These are phyloP conservation scores for Tetrapisispora arboricola DNA, from an alignment of 805 yeast genomes.

Conservation along the genomic window DNA sequence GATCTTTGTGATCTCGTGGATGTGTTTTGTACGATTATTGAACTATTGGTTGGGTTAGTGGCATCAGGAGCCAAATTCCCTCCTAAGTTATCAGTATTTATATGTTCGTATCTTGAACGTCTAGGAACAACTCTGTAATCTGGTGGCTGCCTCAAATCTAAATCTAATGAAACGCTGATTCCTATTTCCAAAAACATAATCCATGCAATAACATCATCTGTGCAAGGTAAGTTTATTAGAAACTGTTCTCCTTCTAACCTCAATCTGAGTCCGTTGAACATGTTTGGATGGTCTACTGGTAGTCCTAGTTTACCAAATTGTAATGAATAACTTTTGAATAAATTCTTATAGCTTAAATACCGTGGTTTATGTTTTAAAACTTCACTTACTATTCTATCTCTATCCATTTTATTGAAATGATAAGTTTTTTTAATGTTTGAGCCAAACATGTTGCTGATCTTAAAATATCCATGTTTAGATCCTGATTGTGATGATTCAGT, in stretches of 20 bases:
- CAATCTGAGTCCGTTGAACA: slow-evolving; percentile 55
- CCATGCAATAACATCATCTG: slow-evolving; percentile 71
- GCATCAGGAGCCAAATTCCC: neutral
- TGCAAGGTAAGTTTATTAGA: slow-evolving; percentile 49
- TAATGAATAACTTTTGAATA: slow-evolving; percentile 61
- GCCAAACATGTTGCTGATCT: slow-evolving; percentile 7
- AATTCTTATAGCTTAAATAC: slow-evolving; percentile 26
- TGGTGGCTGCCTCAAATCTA: slow-evolving; percentile 63
- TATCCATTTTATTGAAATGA: slow-evolving; percentile 22
- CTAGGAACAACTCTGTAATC: slow-evolving; percentile 73
- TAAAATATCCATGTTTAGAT: neutral
- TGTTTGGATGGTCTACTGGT: slow-evolving; percentile 75
- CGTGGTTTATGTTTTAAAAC: slow-evolving; percentile 15
- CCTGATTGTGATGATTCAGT: neutral
- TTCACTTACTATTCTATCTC: slow-evolving; percentile 15
- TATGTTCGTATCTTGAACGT: slow-evolving; percentile 37
- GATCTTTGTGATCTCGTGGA: neutral
- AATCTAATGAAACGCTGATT: slow-evolving; percentile 68
- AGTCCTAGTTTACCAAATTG: slow-evolving; percentile 80
- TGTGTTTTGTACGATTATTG: no score
- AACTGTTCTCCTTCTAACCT: slow-evolving; percentile 81
- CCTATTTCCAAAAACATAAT: slow-evolving; percentile 62
- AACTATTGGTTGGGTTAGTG: neutral
- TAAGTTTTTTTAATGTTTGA: slow-evolving; percentile 13
- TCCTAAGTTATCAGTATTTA: neutral